phyloP scores from a whole-genome alignment of 225 moss, liverwort and hornwort genomes.

The Physcomitrellopsis africana region DNA sequence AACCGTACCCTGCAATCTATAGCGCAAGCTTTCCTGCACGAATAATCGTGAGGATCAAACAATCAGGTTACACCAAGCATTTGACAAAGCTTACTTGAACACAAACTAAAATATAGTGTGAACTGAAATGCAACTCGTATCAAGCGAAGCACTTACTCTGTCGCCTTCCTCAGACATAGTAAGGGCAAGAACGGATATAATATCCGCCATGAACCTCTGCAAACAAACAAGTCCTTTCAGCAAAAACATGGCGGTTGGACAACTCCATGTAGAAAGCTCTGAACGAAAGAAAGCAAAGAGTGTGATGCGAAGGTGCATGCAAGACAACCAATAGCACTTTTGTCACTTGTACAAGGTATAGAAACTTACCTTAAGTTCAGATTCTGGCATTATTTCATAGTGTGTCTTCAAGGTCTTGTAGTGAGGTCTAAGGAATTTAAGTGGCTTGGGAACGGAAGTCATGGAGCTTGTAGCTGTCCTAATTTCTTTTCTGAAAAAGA shows the following conservation, averaged over 20 bases:
- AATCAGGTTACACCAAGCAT: constrained; percentile 7
- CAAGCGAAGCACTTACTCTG: constrained; percentile 58
- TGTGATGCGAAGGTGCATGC: neutral
- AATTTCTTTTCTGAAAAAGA: constrained; percentile 81
- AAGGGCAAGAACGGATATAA: constrained; percentile 95
- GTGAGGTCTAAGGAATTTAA: constrained; percentile 96
- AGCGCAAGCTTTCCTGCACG: constrained; percentile 90
- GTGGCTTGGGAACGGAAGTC: constrained; percentile 98
- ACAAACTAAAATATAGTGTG: neutral
- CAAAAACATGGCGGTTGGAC: neutral
- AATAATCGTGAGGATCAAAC: neutral
- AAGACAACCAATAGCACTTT: neutral
- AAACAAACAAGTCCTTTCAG: constrained; percentile 20
- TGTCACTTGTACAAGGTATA: constrained; percentile 1
- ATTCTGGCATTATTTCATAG: constrained; percentile 78
- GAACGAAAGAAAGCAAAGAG: too few relatives aligned
- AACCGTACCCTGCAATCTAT: constrained; percentile 87
- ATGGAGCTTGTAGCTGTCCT: constrained; percentile 97
- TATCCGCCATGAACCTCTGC: constrained; percentile 91
- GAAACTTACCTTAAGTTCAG: constrained; percentile 72
- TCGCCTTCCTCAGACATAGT: constrained; percentile 97
- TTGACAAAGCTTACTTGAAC: constrained; percentile 13
- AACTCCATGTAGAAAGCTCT: neutral
- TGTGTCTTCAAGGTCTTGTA: constrained; percentile 81
- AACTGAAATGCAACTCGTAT: neutral